phyloP scores from a whole-genome alignment of 768 basidiomycete genomes.

The Lactifluus piperatus region DNA sequence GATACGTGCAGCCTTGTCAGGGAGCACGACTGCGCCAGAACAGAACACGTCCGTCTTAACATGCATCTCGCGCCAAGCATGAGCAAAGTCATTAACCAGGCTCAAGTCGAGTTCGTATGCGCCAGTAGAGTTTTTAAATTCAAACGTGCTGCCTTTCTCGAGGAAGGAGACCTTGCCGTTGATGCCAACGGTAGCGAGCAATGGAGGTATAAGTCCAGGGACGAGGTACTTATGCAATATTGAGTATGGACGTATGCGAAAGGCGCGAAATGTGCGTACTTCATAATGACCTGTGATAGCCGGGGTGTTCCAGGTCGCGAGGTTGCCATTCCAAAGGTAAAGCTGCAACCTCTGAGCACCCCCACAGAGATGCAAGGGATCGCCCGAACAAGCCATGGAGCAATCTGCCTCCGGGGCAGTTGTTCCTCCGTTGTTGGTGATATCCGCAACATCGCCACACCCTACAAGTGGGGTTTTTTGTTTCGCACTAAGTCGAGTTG shows the following conservation, averaged over 20 bases:
- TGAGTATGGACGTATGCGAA: neutral
- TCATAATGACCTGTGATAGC: conserved; percentile 59
- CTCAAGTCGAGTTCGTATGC: conserved; percentile 71
- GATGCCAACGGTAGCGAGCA: conserved; percentile 67
- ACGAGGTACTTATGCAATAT: conserved; percentile 32
- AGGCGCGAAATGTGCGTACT: conserved; percentile 31
- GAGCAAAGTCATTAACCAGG: conserved; percentile 34
- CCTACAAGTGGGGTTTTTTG: conserved; percentile 31
- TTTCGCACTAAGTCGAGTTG: neutral
- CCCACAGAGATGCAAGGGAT: conserved; percentile 63
- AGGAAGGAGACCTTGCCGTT: conserved; percentile 79
- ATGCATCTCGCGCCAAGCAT: conserved; percentile 71
- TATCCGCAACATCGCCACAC: conserved; percentile 60
- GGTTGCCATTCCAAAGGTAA: conserved; percentile 31
- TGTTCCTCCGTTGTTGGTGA: conserved; percentile 30
- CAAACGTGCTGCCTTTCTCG: conserved; percentile 62
- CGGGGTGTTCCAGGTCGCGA: conserved; percentile 61
- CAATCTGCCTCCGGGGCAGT: conserved; percentile 33
- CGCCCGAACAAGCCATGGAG: conserved; percentile 53
- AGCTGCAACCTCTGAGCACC: conserved; percentile 40
- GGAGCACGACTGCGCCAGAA: conserved; percentile 61
- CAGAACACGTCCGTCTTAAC: conserved; percentile 75
- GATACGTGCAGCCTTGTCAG: conserved; percentile 44
- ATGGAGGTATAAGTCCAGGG: conserved; percentile 57
- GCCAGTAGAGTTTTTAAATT: conserved; percentile 57